These are phyloP conservation scores for Camelina sativa DNA, from an alignment of 345 rosid species.

Conservation along the genomic window DNA sequence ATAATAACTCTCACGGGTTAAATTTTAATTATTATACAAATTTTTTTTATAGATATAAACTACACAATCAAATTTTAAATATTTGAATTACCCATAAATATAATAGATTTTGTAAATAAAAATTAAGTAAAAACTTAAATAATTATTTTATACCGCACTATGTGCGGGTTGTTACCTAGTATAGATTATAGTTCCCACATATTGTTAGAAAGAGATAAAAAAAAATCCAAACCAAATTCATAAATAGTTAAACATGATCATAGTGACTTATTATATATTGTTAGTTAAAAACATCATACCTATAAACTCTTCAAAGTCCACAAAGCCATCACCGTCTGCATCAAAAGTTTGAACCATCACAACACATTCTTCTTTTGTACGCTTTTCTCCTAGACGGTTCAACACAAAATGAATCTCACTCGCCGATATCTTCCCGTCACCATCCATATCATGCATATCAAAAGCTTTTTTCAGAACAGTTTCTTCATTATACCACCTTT, in stretches of 20 bases:
- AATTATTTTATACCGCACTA: too few relatives aligned
- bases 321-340: constrained; percentile 21
- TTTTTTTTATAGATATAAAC: too few relatives aligned
- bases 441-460: constrained; percentile 34
- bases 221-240: not conserved
- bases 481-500: not conserved
- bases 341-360: constrained; percentile 4
- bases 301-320: constrained; percentile 12
- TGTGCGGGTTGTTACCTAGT: too few relatives aligned
- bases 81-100: too few relatives aligned
- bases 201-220: not conserved
- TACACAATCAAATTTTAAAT: too few relatives aligned
- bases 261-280: not conserved
- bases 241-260: not conserved
- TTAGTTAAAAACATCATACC: constrained; percentile 9
- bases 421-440: constrained; percentile 38
- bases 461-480: constrained; percentile 9
- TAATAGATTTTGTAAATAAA: too few relatives aligned
- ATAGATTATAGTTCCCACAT: too few relatives aligned
- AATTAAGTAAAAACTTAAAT: too few relatives aligned
- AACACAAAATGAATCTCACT: constrained; percentile 29
- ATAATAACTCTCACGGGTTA: too few relatives aligned
- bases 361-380: not conserved
- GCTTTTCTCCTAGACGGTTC: constrained; percentile 24
- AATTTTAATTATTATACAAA: too few relatives aligned